Conservation (phyloP, 192 early-diverging fungal genomes). For the Backusella australiensis region DNA sequence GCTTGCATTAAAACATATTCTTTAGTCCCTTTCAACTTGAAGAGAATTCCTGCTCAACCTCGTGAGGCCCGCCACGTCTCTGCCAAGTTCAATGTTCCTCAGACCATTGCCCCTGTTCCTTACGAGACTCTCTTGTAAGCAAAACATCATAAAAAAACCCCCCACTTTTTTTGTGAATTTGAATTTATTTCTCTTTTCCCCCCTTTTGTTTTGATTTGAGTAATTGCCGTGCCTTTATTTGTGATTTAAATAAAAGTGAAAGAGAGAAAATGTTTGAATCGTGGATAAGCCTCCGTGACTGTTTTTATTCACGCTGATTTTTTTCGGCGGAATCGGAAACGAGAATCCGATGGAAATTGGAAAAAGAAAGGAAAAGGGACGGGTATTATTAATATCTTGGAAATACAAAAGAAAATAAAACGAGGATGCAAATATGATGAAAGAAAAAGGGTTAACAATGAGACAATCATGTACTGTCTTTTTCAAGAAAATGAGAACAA, state of each 20-base stretch:
- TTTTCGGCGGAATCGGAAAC: not conserved
- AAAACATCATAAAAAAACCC: constrained; percentile 11
- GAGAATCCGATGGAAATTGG: not conserved
- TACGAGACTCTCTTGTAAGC: constrained; percentile 82
- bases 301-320: not conserved
- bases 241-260: not conserved
- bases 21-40: constrained; percentile 64
- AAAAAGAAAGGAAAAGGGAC: not conserved
- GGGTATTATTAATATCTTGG: not conserved
- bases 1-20: not conserved
- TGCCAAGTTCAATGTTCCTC: constrained; percentile 83
- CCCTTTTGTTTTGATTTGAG: constrained; percentile 3
- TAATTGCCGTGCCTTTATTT: constrained; percentile 5
- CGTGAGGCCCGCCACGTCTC: constrained; percentile 86
- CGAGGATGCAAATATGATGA: not conserved
- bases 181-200: not conserved
- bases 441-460: not conserved
- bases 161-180: not conserved
- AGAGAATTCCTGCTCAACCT: constrained; percentile 89
- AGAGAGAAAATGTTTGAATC: not conserved
- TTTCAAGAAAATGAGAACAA: too few relatives aligned
- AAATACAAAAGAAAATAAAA: not conserved
- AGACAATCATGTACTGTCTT: too few relatives aligned
- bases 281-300: not conserved
- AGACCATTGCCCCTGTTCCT: constrained; percentile 92